Conservation (phyloP, 179 eudicot genomes). For the Pouteria campechiana region DNA sequence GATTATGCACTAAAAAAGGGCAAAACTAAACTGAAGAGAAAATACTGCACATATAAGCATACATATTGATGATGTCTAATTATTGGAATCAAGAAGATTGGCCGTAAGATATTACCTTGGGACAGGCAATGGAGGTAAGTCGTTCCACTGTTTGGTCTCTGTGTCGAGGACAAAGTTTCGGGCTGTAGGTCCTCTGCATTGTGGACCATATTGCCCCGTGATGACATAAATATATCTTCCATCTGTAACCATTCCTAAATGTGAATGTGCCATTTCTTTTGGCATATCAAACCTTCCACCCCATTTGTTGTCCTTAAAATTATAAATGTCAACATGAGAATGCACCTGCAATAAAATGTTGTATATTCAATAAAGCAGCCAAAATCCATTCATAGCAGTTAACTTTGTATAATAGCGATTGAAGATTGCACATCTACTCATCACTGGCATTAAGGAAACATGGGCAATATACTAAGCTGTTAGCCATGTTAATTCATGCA, state of each 20-base stretch:
- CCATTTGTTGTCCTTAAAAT: slow-evolving; percentile 84
- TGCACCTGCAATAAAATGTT: slow-evolving; percentile 49
- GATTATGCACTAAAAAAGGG: too few species aligned
- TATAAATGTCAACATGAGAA: slow-evolving; percentile 96
- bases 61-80: neutral
- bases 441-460: too few species aligned
- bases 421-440: too few species aligned
- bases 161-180: slow-evolving; percentile 79
- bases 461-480: too few species aligned
- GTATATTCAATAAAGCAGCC: slow-evolving; percentile 5
- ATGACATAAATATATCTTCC: slow-evolving; percentile 89
- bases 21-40: neutral
- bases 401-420: too few species aligned
- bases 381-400: neutral
- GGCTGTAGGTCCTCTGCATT: slow-evolving; percentile 94
- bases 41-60: neutral
- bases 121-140: slow-evolving; percentile 73
- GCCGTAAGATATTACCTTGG: slow-evolving; percentile 52
- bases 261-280: slow-evolving; percentile 99
- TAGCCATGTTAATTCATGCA: too few species aligned
- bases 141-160: slow-evolving; percentile 66
- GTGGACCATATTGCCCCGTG: slow-evolving; percentile 97
- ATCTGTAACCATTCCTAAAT: slow-evolving; percentile 96
- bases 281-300: slow-evolving; percentile 97
- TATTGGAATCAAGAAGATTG: neutral